phyloP scores from a whole-genome alignment of 2,329 filamentous ascomycete genomes.

The Dactylonectria estremocensis region DNA sequence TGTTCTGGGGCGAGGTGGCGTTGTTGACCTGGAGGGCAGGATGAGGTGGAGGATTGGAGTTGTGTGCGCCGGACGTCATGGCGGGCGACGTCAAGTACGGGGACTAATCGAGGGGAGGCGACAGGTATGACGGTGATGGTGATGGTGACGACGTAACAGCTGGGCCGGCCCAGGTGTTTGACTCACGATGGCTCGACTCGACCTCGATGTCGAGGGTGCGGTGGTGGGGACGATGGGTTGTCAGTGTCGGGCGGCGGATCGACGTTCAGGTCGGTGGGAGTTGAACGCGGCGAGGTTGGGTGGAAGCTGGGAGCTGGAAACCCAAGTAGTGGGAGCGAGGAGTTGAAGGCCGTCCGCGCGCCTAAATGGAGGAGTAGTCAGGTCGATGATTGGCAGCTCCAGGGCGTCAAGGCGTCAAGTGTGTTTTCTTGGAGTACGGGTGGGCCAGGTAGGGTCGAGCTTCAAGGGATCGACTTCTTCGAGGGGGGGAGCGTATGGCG shows the following conservation, averaged over 20 bases:
- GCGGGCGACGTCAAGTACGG: conserved; percentile 36
- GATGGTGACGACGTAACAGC: conserved; percentile 42
- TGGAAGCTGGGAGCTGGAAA: conserved; percentile 30
- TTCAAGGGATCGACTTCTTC: conserved; percentile 22
- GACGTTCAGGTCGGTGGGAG: conserved; percentile 35
- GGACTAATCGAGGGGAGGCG: conserved; percentile 19
- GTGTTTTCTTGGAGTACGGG: conserved; percentile 36
- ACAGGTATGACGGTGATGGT: conserved; percentile 27
- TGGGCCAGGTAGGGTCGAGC: conserved; percentile 19
- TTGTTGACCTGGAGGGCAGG: conserved; percentile 52
- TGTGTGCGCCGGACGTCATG: conserved; percentile 57
- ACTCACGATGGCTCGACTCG: conserved; percentile 45
- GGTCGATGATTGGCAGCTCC: conserved; percentile 50
- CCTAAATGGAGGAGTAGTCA: conserved; percentile 39
- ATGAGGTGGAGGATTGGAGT: conserved; percentile 52
- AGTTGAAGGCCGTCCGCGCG: conserved; percentile 43
- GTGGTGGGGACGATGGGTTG: conserved; percentile 30
- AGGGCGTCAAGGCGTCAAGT: conserved; percentile 46
- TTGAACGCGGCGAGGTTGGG: conserved; percentile 35
- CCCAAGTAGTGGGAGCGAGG: conserved; percentile 40
- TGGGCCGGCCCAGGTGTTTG: conserved; percentile 49
- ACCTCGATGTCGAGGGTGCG: conserved; percentile 40
- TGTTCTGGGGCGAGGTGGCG: conserved; percentile 81
- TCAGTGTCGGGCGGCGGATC: conserved; percentile 30
- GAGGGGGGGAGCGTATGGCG: conserved; percentile 18